Conservation (phyloP, 352 stramenopile species). For the Globisporangium cederbergense region DNA sequence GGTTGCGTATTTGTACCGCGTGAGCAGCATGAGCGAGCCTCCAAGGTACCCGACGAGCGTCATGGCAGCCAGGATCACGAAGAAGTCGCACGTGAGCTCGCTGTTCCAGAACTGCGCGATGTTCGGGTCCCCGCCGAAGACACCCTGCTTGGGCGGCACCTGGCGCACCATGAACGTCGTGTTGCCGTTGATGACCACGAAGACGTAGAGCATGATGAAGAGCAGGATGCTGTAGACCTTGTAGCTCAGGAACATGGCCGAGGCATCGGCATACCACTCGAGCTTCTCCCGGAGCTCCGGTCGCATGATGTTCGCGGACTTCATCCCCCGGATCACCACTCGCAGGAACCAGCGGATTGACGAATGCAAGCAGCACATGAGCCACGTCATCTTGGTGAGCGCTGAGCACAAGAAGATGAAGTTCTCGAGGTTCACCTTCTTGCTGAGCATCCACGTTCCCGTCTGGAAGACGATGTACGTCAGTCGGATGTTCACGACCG, state of each 20-base stretch:
- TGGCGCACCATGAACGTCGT: constrained; percentile 33
- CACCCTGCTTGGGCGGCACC: constrained; percentile 19
- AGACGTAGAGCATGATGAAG: constrained; percentile 20
- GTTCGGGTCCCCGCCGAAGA: constrained; percentile 30
- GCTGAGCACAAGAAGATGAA: no score
- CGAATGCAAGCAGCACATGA: constrained; percentile 57
- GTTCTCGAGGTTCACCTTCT: no score
- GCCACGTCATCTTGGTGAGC: constrained; percentile 34
- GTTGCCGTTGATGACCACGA: constrained; percentile 22
- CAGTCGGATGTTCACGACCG: no score
- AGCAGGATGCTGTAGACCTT: constrained; percentile 24
- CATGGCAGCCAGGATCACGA: constrained; percentile 25
- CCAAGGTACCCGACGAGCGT: constrained; percentile 14
- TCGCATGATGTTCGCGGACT: constrained; percentile 63
- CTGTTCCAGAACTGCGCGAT: constrained; percentile 39
- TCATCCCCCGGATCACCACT: constrained; percentile 60
- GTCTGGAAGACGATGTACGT: no score
- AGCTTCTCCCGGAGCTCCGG: constrained; percentile 14
- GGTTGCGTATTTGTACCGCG: constrained; percentile 8
- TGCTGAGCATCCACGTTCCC: no score
- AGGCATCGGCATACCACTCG: constrained; percentile 31
- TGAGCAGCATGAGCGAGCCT: no score
- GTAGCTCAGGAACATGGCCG: constrained; percentile 38
- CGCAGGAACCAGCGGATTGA: constrained; percentile 28
- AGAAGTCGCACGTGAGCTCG: constrained; percentile 44